Conservation (phyloP, 129 eudicot species). For the Chrysanthemum lavandulifolium region DNA sequence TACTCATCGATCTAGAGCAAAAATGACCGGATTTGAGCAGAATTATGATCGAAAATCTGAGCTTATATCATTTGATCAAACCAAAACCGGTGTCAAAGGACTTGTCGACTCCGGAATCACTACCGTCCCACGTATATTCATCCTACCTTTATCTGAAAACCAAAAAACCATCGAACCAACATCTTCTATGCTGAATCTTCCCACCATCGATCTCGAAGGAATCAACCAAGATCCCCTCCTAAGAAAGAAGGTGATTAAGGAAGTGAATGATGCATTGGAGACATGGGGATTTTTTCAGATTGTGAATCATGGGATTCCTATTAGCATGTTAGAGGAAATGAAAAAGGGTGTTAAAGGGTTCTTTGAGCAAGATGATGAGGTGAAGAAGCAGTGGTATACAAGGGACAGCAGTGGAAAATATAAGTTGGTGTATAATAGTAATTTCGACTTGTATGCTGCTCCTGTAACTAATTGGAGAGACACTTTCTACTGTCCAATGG, state of each 20-base stretch:
- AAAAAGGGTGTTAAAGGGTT: conserved; percentile 23
- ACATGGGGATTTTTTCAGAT: conserved; percentile 63
- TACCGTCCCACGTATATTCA: conserved; percentile 31
- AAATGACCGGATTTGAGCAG: neutral
- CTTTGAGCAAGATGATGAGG: conserved; percentile 38
- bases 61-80: conserved; percentile 31
- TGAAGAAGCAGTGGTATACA: conserved; percentile 26
- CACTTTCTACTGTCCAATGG: conserved; percentile 31
- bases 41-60: conserved; percentile 19
- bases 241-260: conserved; percentile 26
- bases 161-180: neutral
- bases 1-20: neutral
- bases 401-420: conserved; percentile 22
- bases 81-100: conserved; percentile 38
- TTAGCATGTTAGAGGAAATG: conserved; percentile 32
- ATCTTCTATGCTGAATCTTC: neutral
- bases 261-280: conserved; percentile 41
- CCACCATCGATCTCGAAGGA: conserved; percentile 35
- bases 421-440: conserved; percentile 31
- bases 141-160: neutral
- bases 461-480: conserved; percentile 54
- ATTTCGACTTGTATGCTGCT: conserved; percentile 36
- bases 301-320: conserved; percentile 53
- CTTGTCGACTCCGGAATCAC: conserved; percentile 34
- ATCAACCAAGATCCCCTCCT: neutral